These are phyloP conservation scores for Fusarium ramigenum DNA, from an alignment of 2,329 filamentous ascomycete species.

Conservation along the genomic window DNA sequence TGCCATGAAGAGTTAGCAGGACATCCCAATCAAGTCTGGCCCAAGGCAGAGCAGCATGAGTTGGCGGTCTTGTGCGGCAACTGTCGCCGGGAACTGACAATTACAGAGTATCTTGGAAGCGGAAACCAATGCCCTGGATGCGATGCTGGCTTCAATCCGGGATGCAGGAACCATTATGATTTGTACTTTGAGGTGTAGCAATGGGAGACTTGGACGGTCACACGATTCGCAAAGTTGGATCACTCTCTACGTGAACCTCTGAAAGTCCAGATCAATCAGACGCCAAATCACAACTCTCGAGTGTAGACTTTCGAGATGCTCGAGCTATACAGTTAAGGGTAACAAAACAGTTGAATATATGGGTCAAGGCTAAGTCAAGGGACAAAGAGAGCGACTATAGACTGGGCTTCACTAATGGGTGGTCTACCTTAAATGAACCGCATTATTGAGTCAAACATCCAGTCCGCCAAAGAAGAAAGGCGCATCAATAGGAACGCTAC, in stretches of 20 bases:
- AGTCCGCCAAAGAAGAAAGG: not conserved
- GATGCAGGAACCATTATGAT: constrained; percentile 11
- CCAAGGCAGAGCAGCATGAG: not conserved
- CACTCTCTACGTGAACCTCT: rapidly evolving
- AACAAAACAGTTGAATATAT: not conserved
- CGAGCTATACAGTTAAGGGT: not conserved
- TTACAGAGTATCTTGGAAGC: not conserved
- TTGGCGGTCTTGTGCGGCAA: constrained; percentile 9
- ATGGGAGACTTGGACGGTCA: rapidly evolving
- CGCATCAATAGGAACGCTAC: not conserved
- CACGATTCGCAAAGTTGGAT: too few species aligned
- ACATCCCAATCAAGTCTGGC: not conserved
- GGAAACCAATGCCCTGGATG: not conserved
- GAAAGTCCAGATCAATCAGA: not conserved
- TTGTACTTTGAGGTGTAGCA: constrained; percentile 10
- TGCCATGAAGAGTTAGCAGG: constrained; percentile 12
- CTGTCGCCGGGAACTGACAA: not conserved
- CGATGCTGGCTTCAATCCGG: constrained; percentile 11
- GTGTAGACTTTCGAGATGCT: not conserved
- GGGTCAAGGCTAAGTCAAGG: rapidly evolving
- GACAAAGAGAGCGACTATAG: not conserved
- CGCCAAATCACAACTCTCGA: not conserved
- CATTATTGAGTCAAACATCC: not conserved
- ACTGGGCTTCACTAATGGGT: too few species aligned
- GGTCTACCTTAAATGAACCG: rapidly evolving